phyloP scores from a whole-genome alignment of 768 basidiomycete species.

The Tulasnella calospora region DNA sequence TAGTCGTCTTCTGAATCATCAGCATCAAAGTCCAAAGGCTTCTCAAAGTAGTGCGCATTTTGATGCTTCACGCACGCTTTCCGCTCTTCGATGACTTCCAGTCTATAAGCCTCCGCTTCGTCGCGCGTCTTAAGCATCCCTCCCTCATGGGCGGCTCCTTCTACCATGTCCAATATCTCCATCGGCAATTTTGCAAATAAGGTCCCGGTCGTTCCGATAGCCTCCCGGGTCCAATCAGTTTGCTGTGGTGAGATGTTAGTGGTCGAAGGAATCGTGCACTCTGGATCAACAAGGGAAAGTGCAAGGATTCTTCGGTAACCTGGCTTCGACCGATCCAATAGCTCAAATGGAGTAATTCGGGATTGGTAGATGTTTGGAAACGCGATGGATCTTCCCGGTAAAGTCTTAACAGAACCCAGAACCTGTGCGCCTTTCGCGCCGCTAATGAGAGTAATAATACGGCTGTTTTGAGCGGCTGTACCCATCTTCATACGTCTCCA shows the following conservation, averaged over 20 bases:
- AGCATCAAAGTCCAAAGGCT: too few relatives aligned
- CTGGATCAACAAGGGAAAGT: slow-evolving; percentile 48
- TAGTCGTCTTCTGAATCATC: too few relatives aligned
- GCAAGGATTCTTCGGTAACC: slow-evolving; percentile 45
- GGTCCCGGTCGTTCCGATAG: slow-evolving; percentile 30
- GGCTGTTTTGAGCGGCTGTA: not conserved
- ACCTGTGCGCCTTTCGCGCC: slow-evolving; percentile 36
- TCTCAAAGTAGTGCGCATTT: too few relatives aligned
- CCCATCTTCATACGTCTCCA: not conserved
- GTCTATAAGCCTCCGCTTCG: too few relatives aligned
- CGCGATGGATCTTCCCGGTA: slow-evolving; percentile 40
- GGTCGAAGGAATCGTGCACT: slow-evolving; percentile 42
- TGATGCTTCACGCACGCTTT: too few relatives aligned
- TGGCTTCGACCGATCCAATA: slow-evolving; percentile 41
- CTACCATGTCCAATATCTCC: slow-evolving; percentile 1
- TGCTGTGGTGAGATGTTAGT: slow-evolving; percentile 50
- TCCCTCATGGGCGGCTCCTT: too few relatives aligned
- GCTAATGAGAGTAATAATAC: not conserved
- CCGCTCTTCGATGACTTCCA: too few relatives aligned
- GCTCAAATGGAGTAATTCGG: slow-evolving; percentile 39
- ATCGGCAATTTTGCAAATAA: not conserved
- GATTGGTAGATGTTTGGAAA: slow-evolving; percentile 60
- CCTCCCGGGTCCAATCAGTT: slow-evolving; percentile 43
- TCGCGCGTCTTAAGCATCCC: too few relatives aligned
- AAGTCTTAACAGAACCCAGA: slow-evolving; percentile 41